Percentiles rank a stretch among this genome's conserved stretches.
phyloP scores from a whole-genome alignment of 768 basidiomycete species.

The Podaxis sp. region DNA sequence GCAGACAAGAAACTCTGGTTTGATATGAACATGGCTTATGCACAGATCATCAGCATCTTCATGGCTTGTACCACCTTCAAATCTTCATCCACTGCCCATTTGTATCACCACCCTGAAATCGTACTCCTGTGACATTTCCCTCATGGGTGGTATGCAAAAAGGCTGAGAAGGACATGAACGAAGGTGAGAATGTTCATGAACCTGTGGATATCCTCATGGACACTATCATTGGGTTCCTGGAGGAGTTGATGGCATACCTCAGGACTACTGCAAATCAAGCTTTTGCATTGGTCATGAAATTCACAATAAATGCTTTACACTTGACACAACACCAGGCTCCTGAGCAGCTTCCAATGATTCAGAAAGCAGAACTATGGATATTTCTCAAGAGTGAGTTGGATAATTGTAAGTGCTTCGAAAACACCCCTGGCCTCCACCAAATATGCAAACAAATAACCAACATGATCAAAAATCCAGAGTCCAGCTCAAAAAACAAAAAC shows the following conservation, averaged over 20 bases:
- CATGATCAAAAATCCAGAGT: constrained; percentile 21
- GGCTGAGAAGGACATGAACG: constrained; percentile 41
- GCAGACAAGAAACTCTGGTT: constrained; percentile 41
- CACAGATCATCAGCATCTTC: constrained; percentile 43
- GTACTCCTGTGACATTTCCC: constrained; percentile 43
- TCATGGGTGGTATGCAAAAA: constrained; percentile 77
- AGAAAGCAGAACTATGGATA: constrained; percentile 64
- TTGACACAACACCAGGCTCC: constrained; percentile 53
- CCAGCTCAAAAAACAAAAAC: background rate
- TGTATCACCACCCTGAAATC: constrained; percentile 63
- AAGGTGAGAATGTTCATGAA: constrained; percentile 26
- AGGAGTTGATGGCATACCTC: constrained; percentile 78
- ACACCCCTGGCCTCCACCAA: constrained; percentile 57
- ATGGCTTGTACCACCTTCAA: constrained; percentile 49
- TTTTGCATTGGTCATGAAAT: constrained; percentile 74
- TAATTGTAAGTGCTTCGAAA: constrained; percentile 58
- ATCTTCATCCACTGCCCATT: constrained; percentile 81
- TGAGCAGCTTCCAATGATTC: constrained; percentile 38
- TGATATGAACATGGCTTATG: constrained; percentile 35
- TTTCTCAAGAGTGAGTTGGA: constrained; percentile 46
- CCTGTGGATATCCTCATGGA: constrained; percentile 88
- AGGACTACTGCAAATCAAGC: constrained; percentile 78
- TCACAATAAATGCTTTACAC: constrained; percentile 63
- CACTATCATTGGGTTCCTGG: constrained; percentile 83
- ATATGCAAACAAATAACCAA: constrained; percentile 63